phyloP scores from a whole-genome alignment of 176 grass and related monocot species.

The Oryza longistaminata region DNA sequence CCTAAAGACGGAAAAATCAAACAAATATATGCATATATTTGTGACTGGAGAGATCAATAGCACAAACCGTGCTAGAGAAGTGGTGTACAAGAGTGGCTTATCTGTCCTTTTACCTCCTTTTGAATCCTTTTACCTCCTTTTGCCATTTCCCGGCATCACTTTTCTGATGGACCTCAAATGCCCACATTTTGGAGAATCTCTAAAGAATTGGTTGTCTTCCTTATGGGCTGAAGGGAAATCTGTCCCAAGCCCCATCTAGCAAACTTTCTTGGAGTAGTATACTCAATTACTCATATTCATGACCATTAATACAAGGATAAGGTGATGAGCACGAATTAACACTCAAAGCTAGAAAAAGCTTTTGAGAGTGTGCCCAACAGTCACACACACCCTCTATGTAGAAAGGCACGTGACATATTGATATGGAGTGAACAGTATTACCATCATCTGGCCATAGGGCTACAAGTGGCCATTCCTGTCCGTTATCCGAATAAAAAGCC shows the following conservation, averaged over 20 bases:
- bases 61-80: neutral
- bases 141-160: neutral
- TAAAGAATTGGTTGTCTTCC: neutral
- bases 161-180: slow-evolving; percentile 22
- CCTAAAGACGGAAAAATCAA: too few species aligned
- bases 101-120: neutral
- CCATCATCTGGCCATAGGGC: neutral
- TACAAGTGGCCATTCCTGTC: too few species aligned
- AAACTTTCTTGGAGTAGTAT: neutral
- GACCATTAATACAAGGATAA: neutral
- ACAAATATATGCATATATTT: too few species aligned
- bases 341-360: neutral
- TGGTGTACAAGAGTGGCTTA: neutral
- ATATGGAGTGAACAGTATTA: neutral
- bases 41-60: too few species aligned
- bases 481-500: too few species aligned
- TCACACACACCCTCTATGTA: neutral
- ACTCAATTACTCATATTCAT: neutral
- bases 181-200: slow-evolving; percentile 22
- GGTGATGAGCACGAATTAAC: neutral
- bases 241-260: neutral
- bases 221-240: slow-evolving; percentile 34
- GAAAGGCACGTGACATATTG: neutral
- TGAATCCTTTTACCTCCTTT: slow-evolving; percentile 1
- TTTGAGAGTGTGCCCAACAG: neutral